These are phyloP conservation scores for Polyporus arcularius DNA, from an alignment of 768 basidiomycete genomes.

Conservation along the genomic window DNA sequence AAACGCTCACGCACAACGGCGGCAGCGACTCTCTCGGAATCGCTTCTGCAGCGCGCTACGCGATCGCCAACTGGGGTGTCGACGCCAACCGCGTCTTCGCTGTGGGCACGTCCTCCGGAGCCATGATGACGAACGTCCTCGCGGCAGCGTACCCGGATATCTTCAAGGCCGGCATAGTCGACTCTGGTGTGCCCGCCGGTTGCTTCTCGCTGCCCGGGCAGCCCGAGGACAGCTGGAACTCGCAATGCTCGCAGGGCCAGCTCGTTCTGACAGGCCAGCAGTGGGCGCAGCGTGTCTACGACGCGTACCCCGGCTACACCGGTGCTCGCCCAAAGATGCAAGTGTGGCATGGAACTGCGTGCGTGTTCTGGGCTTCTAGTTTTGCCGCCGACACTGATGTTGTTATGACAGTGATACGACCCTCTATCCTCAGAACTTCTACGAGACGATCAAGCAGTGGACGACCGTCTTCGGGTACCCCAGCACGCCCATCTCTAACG, in stretches of 20 bases:
- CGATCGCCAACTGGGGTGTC: conserved; percentile 49
- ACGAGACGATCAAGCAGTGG: conserved; percentile 56
- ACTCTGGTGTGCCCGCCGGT: conserved; percentile 55
- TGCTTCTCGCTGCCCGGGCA: conserved; percentile 48
- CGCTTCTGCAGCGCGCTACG: conserved; percentile 47
- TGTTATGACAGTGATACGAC: conserved; percentile 43
- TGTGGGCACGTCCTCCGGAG: conserved; percentile 53
- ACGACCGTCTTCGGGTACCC: conserved; percentile 53
- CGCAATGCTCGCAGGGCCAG: conserved; percentile 47
- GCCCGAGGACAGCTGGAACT: conserved; percentile 14
- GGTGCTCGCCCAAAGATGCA: conserved; percentile 54
- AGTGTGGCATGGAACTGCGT: conserved; percentile 56
- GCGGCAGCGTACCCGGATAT: conserved; percentile 56
- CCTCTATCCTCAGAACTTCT: conserved; percentile 51
- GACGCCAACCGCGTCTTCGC: conserved; percentile 49
- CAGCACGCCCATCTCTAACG: conserved; percentile 38
- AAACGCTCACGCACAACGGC: conserved; percentile 54
- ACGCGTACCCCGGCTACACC: conserved; percentile 55
- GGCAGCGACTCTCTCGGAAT: conserved; percentile 59
- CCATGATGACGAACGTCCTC: conserved; percentile 64
- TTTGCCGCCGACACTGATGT: too few relatives aligned
- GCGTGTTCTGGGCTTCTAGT: conserved; percentile 2
- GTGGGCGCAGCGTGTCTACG: conserved; percentile 49
- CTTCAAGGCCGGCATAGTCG: conserved; percentile 48
- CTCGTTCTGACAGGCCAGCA: conserved; percentile 45